These are phyloP conservation scores for Plasmodium reichenowi DNA, from an alignment of 169 alveolate species.

Conservation along the genomic window DNA sequence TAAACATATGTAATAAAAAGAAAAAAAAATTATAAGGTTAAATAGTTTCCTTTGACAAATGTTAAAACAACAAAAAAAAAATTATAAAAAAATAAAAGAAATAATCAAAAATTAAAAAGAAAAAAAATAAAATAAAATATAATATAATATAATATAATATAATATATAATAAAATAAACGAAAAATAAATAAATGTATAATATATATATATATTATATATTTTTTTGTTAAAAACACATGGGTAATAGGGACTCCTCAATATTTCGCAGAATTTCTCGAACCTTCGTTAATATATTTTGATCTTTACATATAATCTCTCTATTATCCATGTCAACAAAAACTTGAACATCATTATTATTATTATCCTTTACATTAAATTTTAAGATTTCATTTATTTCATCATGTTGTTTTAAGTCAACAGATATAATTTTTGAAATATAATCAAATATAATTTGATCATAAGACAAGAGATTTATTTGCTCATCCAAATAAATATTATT, in stretches of 20 bases:
- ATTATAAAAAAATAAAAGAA: not conserved
- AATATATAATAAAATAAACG: too few relatives aligned
- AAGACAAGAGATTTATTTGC: not conserved
- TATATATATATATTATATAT: conserved; percentile 6
- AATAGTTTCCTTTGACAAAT: too few relatives aligned
- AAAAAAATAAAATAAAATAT: too few relatives aligned
- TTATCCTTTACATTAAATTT: conserved; percentile 56
- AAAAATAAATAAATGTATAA: not conserved
- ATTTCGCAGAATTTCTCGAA: conserved; percentile 62
- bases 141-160: too few relatives aligned
- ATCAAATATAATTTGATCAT: conserved; percentile 29
- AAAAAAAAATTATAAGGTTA: too few relatives aligned
- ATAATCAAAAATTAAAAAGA: not conserved
- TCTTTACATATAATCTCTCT: conserved; percentile 63
- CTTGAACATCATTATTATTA: conserved; percentile 29
- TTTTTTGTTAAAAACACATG: conserved; percentile 36
- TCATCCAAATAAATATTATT: not conserved
- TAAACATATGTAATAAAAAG: too few relatives aligned
- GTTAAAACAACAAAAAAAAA: not conserved
- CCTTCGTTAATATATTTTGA: conserved; percentile 28
- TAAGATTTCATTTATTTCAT: conserved; percentile 58
- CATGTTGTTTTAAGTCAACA: conserved; percentile 9
- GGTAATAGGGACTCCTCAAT: conserved; percentile 63
- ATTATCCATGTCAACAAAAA: conserved; percentile 68
- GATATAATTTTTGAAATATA: conserved; percentile 18